Base-by-base conservation (phyloP, 352 stramenopile species). In the Aphanomyces euteiches region DNA sequence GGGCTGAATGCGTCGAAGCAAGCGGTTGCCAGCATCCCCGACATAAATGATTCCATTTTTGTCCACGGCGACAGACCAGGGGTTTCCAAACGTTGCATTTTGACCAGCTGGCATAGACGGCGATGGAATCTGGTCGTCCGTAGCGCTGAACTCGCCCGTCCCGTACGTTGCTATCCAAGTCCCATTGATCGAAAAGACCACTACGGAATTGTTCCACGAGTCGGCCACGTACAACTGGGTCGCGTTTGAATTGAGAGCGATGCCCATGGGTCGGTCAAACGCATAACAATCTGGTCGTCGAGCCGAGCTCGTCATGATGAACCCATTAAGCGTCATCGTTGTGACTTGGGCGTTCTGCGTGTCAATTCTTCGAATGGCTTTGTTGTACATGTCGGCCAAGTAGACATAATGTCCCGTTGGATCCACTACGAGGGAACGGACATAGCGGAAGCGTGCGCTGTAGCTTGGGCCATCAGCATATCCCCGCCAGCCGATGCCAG, bases 381-480 rank as follows among this genome's bases (percentile, higher is more conserved):
- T 37, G 64, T 70, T 70, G 64, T 70, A 70, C 36, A 61, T 61
- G 64, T 70, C 64, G 40, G 36, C 34, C 45, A 70, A 21, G 39
- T 70, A 70, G 3, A 70, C 36, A 63, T 48, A 70, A 19, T 41
- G 17, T 19, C n/a, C 64, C 17, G 43, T 7, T 19, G 64, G 7
- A 34, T 70, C 64, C 15, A 70, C 64, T 5, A 28, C 54, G 3
- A 70, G 53, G 15, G 64, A 70, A 36, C 64, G 64, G 4, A 70
- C 53, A 43, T 56, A 41, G 19, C 43, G 53, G 40, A 70, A 70
- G 36, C 64, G 45, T 8, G 64, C 64, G 12, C 43, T 45, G 15
- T 43, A n/a, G 36, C 47, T 47, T n/a, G 19, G 13, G 3, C 64
- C 64, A 43, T 70, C 64, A n/a, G 64, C 64, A 43, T 70, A 70